A percentile compares a stretch with the other conserved stretches of the same genome.
phyloP scores from a whole-genome alignment of 1,284 basidiomycete species.

The Kalmanozyma brasiliensis region DNA sequence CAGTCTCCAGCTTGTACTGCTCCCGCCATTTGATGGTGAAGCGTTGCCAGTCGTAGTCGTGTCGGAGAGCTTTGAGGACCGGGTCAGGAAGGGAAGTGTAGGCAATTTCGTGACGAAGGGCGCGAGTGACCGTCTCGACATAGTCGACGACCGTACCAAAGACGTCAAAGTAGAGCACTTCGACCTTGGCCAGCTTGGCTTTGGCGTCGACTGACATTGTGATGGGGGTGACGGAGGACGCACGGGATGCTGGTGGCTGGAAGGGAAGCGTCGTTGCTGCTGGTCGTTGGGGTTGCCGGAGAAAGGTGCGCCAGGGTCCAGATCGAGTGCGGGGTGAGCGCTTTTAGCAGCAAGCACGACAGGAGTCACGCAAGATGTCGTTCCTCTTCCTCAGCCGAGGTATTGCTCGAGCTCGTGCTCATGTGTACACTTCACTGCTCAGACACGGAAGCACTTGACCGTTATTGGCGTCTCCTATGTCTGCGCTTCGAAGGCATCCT shows the following conservation, averaged over 20 bases:
- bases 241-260: not conserved
- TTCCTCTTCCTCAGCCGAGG: no score
- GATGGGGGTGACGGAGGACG: no score
- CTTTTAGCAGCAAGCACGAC: no score
- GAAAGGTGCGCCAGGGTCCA: no score
- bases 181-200: slow-evolving; percentile 9
- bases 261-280: no score
- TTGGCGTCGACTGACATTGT: not conserved
- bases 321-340: not conserved
- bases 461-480: no score
- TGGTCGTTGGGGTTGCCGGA: no score
- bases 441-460: no score
- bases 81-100: slow-evolving; percentile 4
- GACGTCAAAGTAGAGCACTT: slow-evolving; percentile 36
- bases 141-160: slow-evolving; percentile 47
- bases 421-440: no score
- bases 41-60: slow-evolving; percentile 31
- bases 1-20: slow-evolving; percentile 28
- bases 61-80: slow-evolving; percentile 5
- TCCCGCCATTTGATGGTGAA: slow-evolving; percentile 31
- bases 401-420: no score
- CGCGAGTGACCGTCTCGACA: slow-evolving; percentile 26
- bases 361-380: no score
- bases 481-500: no score
- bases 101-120: slow-evolving; percentile 14